Base-by-base conservation (phyloP, 768 basidiomycete genomes). In the Pleurotus platypus region DNA sequence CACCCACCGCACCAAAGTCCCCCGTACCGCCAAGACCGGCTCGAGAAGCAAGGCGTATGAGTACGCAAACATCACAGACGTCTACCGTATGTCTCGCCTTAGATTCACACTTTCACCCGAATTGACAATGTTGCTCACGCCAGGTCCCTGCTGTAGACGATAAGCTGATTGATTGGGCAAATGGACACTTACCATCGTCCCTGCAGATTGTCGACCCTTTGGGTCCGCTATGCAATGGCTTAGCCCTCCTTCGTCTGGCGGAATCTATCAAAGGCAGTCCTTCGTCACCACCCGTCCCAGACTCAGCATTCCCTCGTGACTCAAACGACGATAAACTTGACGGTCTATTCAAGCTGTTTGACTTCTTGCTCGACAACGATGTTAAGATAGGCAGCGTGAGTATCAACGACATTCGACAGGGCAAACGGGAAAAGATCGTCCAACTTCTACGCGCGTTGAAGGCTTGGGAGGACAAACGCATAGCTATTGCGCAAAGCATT, bases 321-420 rank as follows among this genome's bases (percentile, higher is more conserved):
- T 71, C 80, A 11, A 76, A 78, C 59, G 89, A 94, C 66, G 89
- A 95, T 61, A 90, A 89, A 62, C 75, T 96, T 12, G 91, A 93
- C 24, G 92, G 94, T 13, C 75, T 96, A 26, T 94, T 96, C 75
- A 79, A 83, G 57, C 74, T 96, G 56, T 96, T 97, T 72, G 95
- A 98, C 71, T 94, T 92, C 71, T 72, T 97, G 56, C 80, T 98
- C 47, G 93, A 95, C 64, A 92, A 93, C 59, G 94, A 94, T 49
- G 86, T 95, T 57, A 89, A 89, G 72, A 91, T 96, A 78, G 94
- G 90, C 7, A 84, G 86, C 59, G 88, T 98, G 30, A 94, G 90
- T 63, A 95, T 97, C 72, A 96, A 96, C 67, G 96, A 98, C 70
- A 79, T 98, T 35, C 79, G 92, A 50, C 82, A 84, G 59, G 92